Evolutionary conservation across 805 yeast species (phyloP).

Genomic region (Hermanozyma aechmeae): DNA sequence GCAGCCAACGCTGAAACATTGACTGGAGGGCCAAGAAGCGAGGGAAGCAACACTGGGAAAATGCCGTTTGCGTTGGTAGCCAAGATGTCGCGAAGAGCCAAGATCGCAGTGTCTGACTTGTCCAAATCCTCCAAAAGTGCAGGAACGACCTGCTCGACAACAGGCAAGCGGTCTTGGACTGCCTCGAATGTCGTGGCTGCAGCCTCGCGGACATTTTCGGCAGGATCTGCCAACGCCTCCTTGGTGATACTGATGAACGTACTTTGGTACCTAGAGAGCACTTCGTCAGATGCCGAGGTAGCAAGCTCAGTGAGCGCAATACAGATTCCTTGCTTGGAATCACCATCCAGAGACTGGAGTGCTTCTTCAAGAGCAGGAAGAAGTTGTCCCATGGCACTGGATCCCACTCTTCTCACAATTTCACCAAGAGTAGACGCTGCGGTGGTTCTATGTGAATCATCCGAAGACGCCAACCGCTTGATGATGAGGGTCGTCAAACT

Average conservation of each 20-base stretch:
- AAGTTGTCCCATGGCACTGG: constrained; percentile 72
- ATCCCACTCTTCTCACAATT: constrained; percentile 87
- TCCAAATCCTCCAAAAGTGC: constrained; percentile 65
- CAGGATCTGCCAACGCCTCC: constrained; percentile 67
- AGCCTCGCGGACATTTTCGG: constrained; percentile 71
- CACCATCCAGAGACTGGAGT: constrained; percentile 55
- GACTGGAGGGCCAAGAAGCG: constrained; percentile 73
- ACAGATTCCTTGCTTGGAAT: constrained; percentile 93
- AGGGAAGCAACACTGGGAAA: constrained; percentile 88
- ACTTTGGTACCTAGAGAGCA: constrained; percentile 55
- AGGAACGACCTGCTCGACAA: constrained; percentile 85
- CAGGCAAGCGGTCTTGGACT: constrained; percentile 67
- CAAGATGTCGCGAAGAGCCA: constrained; percentile 89
- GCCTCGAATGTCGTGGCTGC: constrained; percentile 90
- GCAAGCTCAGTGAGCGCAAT: constrained; percentile 83
- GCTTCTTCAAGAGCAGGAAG: constrained; percentile 76
- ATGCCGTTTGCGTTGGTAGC: constrained; percentile 81
- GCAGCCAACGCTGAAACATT: constrained; percentile 82
- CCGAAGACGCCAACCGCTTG: constrained; percentile 73
- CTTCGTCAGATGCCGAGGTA: constrained; percentile 57
- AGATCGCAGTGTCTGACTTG: constrained; percentile 62
- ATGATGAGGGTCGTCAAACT: constrained; percentile 73
- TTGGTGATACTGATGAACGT: constrained; percentile 68
- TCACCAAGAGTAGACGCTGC: constrained; percentile 95
- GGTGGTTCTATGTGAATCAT: constrained; percentile 68